These are phyloP conservation scores for Didymella keratinophila DNA, from an alignment of 2,329 filamentous ascomycete species.

Conservation along the genomic window DNA sequence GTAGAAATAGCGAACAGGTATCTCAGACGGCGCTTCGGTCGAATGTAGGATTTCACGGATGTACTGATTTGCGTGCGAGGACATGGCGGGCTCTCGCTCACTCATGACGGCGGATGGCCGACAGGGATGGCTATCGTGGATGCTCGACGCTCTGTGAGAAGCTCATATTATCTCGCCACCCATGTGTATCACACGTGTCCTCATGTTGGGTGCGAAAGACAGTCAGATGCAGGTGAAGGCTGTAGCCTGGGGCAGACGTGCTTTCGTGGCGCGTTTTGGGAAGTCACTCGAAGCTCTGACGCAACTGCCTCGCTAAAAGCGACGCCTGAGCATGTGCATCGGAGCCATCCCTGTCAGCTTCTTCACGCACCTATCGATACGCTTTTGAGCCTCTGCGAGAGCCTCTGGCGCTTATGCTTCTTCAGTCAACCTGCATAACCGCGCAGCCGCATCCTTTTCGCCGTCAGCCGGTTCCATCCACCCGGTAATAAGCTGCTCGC, in stretches of 20 bases:
- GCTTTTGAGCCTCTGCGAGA: conserved; percentile 2
- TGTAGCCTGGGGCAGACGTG: conserved; percentile 29
- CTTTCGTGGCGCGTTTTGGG: conserved; percentile 23
- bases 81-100: conserved; percentile 32
- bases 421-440: not conserved
- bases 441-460: conserved; percentile 1
- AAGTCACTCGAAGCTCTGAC: conserved; percentile 38
- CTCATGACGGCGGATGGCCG: conserved; percentile 31
- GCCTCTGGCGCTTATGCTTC: not conserved
- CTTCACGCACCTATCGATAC: conserved; percentile 8
- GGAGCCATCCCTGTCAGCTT: conserved; percentile 5
- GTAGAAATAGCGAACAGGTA: conserved; percentile 74
- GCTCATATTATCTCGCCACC: conserved; percentile 28
- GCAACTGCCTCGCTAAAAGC: conserved; percentile 36
- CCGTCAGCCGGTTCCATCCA: not conserved
- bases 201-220: conserved; percentile 18
- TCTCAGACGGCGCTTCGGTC: conserved; percentile 44
- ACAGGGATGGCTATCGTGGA: not conserved
- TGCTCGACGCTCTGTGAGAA: not conserved
- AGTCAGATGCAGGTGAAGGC: conserved; percentile 18
- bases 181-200: conserved; percentile 10
- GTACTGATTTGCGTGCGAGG: conserved; percentile 53
- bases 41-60: conserved; percentile 55
- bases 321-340: conserved; percentile 28
- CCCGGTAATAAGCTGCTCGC: not conserved